Percentiles rank a stretch among this genome's conserved stretches.
Conservation (phyloP, 495 filamentous ascomycete genomes). For the Aspergillus avenaceus region DNA sequence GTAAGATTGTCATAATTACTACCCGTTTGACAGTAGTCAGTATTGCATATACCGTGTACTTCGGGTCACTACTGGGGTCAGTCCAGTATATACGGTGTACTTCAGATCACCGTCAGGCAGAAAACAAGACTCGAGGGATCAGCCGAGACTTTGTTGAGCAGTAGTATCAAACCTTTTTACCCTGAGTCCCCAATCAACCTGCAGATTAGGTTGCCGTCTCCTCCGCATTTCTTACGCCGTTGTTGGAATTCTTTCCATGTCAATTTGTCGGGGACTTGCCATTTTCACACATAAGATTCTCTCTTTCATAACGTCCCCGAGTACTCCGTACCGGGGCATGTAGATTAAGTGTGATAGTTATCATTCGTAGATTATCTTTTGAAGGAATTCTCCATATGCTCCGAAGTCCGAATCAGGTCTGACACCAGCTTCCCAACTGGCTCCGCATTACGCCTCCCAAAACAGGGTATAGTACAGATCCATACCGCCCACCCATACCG, state of each 20-base stretch:
- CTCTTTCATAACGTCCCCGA: neutral
- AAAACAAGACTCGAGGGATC: neutral
- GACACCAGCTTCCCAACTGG: neutral
- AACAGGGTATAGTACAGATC: neutral
- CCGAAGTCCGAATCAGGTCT: neutral
- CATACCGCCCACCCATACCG: neutral
- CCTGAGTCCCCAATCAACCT: neutral
- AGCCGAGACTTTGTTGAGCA: no score
- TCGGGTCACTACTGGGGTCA: neutral
- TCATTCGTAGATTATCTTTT: neutral
- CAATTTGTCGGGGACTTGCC: neutral
- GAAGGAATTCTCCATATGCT: neutral
- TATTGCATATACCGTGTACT: neutral
- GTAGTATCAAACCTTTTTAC: neutral
- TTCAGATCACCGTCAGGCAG: neutral
- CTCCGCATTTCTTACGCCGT: neutral
- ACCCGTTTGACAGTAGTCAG: neutral
- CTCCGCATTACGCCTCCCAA: neutral
- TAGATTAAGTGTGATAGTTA: no score
- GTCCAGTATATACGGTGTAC: neutral
- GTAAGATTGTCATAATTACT: neutral
- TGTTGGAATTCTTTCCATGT: neutral
- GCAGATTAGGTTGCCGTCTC: neutral
- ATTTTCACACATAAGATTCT: no score
- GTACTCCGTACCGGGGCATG: no score